Evolutionary conservation across 768 basidiomycete genomes (phyloP).

Genomic region (Podaxis sp.): DNA sequence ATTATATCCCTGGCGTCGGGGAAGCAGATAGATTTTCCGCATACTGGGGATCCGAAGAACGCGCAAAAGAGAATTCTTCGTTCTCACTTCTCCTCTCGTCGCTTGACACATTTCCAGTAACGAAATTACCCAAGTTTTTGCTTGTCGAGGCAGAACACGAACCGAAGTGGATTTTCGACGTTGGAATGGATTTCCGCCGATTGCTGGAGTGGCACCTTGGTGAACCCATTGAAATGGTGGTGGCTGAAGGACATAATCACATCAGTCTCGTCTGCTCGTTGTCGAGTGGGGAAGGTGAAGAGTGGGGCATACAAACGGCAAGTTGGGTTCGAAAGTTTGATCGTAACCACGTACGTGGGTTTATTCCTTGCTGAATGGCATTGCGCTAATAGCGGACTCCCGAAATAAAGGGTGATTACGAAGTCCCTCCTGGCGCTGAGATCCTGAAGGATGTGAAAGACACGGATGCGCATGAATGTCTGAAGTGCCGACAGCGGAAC

Average conservation of each 20-base stretch:
- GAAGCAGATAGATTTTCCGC: constrained; percentile 27
- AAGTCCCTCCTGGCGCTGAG: not conserved
- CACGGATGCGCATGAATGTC: not conserved
- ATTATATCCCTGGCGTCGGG: constrained; percentile 23
- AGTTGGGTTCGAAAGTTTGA: constrained; percentile 27
- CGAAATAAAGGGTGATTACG: not conserved
- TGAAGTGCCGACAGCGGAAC: not conserved
- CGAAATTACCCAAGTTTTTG: constrained; percentile 40
- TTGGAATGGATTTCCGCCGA: constrained; percentile 32
- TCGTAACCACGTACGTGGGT: not conserved
- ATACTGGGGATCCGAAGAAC: constrained; percentile 21
- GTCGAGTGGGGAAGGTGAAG: constrained; percentile 53
- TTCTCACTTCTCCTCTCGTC: not conserved
- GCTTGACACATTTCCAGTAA: constrained; percentile 28
- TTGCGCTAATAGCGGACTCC: not conserved
- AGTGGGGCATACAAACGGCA: constrained; percentile 51
- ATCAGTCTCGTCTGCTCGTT: constrained; percentile 50
- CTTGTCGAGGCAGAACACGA: constrained; percentile 51
- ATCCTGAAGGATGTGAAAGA: not conserved
- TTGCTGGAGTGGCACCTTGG: constrained; percentile 33
- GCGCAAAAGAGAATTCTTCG: not conserved
- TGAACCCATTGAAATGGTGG: constrained; percentile 26
- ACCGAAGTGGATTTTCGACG: constrained; percentile 37
- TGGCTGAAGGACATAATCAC: constrained; percentile 57
- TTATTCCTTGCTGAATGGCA: not conserved